Conservation (phyloP, 2,329 filamentous ascomycete genomes). For the Pleoardoris graminearum region DNA sequence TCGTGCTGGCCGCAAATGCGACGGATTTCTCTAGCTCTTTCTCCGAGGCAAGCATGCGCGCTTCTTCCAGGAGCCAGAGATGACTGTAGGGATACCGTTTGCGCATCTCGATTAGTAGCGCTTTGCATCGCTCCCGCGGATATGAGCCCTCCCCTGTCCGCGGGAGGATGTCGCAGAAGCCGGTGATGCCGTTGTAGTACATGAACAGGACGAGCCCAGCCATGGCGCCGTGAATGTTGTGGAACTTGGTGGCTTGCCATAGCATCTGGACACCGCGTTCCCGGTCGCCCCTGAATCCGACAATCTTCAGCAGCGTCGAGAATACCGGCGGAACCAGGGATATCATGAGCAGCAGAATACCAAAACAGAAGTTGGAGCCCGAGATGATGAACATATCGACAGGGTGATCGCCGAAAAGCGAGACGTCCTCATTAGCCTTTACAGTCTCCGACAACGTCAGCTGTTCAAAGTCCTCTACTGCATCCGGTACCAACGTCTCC, state of each 20-base stretch:
- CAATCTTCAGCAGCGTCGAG: conserved; percentile 79
- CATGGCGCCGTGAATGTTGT: conserved; percentile 91
- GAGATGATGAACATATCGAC: conserved; percentile 89
- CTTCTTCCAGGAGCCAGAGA: conserved; percentile 88
- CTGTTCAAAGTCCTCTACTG: conserved; percentile 37
- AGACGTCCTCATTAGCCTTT: conserved; percentile 59
- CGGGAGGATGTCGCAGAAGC: conserved; percentile 85
- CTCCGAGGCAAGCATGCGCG: conserved; percentile 71
- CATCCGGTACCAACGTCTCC: conserved; percentile 23
- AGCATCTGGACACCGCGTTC: conserved; percentile 81
- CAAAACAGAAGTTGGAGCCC: conserved; percentile 86
- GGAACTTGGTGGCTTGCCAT: conserved; percentile 84
- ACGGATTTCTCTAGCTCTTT: conserved; percentile 70
- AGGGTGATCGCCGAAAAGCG: conserved; percentile 68
- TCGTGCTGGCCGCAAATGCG: conserved; percentile 62
- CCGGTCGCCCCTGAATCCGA: conserved; percentile 89
- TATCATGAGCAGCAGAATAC: conserved; percentile 81
- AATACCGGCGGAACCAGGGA: conserved; percentile 92
- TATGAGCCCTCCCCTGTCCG: conserved; percentile 64
- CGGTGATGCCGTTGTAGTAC: conserved; percentile 87
- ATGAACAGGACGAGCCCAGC: conserved; percentile 78
- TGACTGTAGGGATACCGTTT: conserved; percentile 76
- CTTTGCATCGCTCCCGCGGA: conserved; percentile 68
- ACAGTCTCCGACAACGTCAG: conserved; percentile 34
- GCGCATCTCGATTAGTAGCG: conserved; percentile 74